Conservation (phyloP, 208 protist genomes). For the Acanthamoeba castellanii region DNA sequence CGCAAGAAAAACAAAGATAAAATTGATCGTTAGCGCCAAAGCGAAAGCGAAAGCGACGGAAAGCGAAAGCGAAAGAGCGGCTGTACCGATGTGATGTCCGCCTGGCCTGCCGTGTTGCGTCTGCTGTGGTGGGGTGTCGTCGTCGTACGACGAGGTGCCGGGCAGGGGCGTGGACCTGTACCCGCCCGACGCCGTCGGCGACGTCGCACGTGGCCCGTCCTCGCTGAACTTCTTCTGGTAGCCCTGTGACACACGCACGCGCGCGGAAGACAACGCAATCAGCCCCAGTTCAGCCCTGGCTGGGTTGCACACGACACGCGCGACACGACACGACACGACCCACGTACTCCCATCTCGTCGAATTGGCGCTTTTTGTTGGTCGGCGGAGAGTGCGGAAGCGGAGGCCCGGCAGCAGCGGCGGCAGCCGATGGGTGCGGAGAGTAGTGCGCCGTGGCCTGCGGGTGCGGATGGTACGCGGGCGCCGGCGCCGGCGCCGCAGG, state of each 20-base stretch:
- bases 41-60: too few species aligned
- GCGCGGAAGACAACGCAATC: too few species aligned
- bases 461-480: not conserved
- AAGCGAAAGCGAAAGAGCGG: too few species aligned
- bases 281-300: too few species aligned
- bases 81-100: slow-evolving; percentile 11
- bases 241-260: too few species aligned
- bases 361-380: not conserved
- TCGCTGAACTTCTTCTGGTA: slow-evolving; percentile 13
- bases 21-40: too few species aligned
- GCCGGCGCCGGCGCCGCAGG: not conserved
- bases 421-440: not conserved
- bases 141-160: not conserved
- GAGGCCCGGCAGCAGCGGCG: not conserved
- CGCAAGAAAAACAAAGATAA: too few species aligned
- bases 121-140: not conserved
- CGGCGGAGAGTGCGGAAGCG: not conserved
- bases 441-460: not conserved
- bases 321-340: too few species aligned
- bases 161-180: not conserved
- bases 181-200: not conserved
- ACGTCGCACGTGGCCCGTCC: not conserved
- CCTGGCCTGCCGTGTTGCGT: not conserved
- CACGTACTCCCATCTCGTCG: not conserved
- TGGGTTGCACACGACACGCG: too few species aligned